These are phyloP conservation scores for Debaryomycetaceae sp. DNA, from an alignment of 1,139 yeast species.

Conservation along the genomic window DNA sequence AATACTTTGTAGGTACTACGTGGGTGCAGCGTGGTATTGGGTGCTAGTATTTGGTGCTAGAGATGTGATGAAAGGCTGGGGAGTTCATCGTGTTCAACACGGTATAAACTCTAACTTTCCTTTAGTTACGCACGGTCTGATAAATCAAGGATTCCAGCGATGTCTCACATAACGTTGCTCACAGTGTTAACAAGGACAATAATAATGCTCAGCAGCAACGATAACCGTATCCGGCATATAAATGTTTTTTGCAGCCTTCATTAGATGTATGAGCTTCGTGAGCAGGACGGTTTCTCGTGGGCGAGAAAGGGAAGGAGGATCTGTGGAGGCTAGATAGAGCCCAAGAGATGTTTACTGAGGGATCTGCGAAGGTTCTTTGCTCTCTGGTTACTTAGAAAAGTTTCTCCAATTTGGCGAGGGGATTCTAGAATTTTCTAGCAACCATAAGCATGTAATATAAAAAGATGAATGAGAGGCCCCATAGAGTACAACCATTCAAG, in stretches of 20 bases:
- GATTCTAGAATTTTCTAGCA: slow-evolving; percentile 5
- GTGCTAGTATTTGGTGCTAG: too few relatives aligned
- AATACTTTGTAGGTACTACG: too few relatives aligned
- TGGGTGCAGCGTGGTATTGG: too few relatives aligned
- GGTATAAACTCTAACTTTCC: too few relatives aligned
- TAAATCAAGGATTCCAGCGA: too few relatives aligned
- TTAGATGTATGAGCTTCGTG: neutral
- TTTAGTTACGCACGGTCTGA: too few relatives aligned
- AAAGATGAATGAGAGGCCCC: neutral
- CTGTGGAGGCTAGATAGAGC: neutral
- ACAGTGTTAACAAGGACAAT: too few relatives aligned
- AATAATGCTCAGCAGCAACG: too few relatives aligned
- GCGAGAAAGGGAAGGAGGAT: neutral
- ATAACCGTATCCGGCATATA: neutral
- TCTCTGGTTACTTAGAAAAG: neutral
- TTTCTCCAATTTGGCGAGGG: neutral
- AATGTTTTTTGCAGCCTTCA: neutral
- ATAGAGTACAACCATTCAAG: neutral
- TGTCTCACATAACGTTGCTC: too few relatives aligned
- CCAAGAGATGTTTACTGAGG: neutral
- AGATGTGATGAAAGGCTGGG: too few relatives aligned
- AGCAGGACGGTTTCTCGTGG: too few relatives aligned
- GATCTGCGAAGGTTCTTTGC: neutral
- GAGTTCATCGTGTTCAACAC: too few relatives aligned
- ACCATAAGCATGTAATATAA: slow-evolving; percentile 3